phyloP scores from a whole-genome alignment of 352 stramenopile species.

The Pythium folliculosum region DNA sequence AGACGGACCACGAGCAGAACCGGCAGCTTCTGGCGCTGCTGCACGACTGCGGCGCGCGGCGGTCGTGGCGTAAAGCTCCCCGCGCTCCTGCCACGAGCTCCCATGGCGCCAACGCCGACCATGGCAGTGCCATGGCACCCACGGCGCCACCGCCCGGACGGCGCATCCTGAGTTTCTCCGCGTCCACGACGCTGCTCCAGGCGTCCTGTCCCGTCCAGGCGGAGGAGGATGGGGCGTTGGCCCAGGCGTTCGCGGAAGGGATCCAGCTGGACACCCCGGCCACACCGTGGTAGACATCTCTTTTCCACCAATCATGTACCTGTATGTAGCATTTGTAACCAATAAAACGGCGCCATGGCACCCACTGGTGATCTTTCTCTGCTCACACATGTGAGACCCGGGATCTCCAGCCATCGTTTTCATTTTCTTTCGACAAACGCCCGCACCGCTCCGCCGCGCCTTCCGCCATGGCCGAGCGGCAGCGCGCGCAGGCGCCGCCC shows the following conservation, averaged over 20 bases:
- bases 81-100: not conserved
- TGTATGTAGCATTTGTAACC: not conserved
- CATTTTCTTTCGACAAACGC: slow-evolving; percentile 7
- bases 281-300: not conserved
- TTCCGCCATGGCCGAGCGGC: slow-evolving; percentile 15
- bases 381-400: not conserved
- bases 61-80: slow-evolving; percentile 43
- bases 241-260: slow-evolving; percentile 7
- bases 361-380: slow-evolving; percentile 1
- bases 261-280: slow-evolving; percentile 26
- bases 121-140: too few species aligned
- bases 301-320: slow-evolving; percentile 13
- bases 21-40: slow-evolving; percentile 43
- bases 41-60: slow-evolving; percentile 41
- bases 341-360: not conserved
- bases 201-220: slow-evolving; percentile 5
- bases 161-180: slow-evolving; percentile 21
- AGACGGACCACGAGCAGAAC: slow-evolving; percentile 30
- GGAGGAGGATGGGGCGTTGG: slow-evolving; percentile 3
- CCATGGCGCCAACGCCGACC: not conserved
- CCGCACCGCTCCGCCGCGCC: too few species aligned
- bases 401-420: slow-evolving; percentile 8
- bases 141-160: not conserved
- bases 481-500: not conserved
- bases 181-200: slow-evolving; percentile 1